Conservation (phyloP, 129 eudicot genomes). For the Flaveria ramosissima region DNA sequence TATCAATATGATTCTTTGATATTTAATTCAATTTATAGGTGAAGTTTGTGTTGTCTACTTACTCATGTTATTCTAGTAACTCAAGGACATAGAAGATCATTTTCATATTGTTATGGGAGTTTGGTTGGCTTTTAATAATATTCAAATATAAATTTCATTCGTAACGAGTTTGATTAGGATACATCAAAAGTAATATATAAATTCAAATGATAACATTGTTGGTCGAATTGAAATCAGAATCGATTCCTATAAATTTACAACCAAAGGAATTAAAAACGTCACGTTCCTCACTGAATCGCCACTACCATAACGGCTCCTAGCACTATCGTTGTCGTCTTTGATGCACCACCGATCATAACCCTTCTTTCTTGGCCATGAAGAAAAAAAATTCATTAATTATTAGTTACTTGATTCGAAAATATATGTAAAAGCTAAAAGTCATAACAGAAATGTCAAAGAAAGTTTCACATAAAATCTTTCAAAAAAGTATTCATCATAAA, state of each 20-base stretch:
- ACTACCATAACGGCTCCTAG: not conserved
- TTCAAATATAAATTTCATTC: no score
- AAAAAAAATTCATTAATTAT: not conserved
- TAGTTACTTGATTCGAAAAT: not conserved
- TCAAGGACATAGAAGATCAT: no score
- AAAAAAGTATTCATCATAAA: not conserved
- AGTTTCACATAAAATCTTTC: conserved; percentile 3
- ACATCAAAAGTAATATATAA: no score
- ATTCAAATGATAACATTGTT: no score
- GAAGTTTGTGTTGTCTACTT: not conserved
- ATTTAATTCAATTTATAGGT: not conserved
- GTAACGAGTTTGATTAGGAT: no score
- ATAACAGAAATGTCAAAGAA: not conserved
- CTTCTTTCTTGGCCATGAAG: not conserved
- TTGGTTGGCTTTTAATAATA: no score
- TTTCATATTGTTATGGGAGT: no score
- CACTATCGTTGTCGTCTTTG: not conserved
- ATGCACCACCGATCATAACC: not conserved
- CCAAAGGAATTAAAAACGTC: no score
- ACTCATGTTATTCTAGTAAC: no score
- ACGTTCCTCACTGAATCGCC: not conserved
- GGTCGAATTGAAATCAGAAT: no score
- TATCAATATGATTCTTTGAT: not conserved
- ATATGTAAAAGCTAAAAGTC: not conserved
- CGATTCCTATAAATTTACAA: no score